phyloP scores from a whole-genome alignment of 2,329 filamentous ascomycete genomes.

The Fusarium oxysporum region DNA sequence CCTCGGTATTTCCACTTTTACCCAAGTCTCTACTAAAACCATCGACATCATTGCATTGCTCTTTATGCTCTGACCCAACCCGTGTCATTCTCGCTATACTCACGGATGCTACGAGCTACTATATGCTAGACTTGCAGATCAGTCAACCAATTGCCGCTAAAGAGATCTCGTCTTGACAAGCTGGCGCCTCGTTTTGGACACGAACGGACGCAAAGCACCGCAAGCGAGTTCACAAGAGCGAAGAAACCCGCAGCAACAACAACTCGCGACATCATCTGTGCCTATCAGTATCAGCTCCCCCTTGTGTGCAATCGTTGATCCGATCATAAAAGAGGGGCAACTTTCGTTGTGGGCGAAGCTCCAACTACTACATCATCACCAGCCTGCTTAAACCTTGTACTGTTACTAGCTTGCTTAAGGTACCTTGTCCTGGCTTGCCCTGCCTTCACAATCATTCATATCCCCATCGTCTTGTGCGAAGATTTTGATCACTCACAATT shows the following conservation, averaged over 20 bases:
- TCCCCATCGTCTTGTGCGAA: not conserved
- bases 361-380: slow-evolving; percentile 36
- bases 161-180: slow-evolving; percentile 6
- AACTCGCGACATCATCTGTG: slow-evolving; percentile 9
- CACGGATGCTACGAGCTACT: not conserved
- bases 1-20: slow-evolving; percentile 6
- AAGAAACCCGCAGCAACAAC: slow-evolving; percentile 1
- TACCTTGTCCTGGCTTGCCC: not conserved
- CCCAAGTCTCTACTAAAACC: not conserved
- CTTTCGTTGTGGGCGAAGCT: slow-evolving; percentile 32
- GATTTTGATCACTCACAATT: not conserved
- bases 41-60: slow-evolving; percentile 32
- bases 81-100: slow-evolving; percentile 2
- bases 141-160: slow-evolving; percentile 31
- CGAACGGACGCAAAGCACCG: slow-evolving; percentile 13
- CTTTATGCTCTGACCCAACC: slow-evolving; percentile 19
- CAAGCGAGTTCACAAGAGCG: slow-evolving; percentile 7
- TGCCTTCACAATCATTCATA: slow-evolving; percentile 2
- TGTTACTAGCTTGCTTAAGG: slow-evolving; percentile 7
- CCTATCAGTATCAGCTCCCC: slow-evolving; percentile 2
- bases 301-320: slow-evolving; percentile 30
- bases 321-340: slow-evolving; percentile 40
- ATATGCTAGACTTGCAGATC: slow-evolving; percentile 31
- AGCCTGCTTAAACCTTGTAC: slow-evolving; percentile 38
- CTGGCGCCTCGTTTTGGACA: slow-evolving; percentile 10